Conservation (phyloP, 306 rosid species). For the Geum urbanum region DNA sequence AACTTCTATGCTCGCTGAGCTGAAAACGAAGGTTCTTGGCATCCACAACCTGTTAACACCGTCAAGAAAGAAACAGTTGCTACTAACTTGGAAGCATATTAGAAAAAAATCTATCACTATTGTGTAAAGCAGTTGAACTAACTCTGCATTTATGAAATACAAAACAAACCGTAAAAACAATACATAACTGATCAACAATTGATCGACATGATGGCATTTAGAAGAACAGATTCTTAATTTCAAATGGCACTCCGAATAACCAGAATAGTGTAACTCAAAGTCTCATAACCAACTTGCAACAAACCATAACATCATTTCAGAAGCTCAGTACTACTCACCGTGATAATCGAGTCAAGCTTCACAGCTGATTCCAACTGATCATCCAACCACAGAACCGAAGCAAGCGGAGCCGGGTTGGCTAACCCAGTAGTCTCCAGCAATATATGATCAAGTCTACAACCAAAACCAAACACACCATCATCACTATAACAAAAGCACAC, state of each 20-base stretch:
- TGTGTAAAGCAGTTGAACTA: background rate
- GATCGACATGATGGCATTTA: background rate
- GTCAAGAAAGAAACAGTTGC: background rate
- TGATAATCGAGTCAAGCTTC: constrained; percentile 85
- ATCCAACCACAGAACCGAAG: constrained; percentile 94
- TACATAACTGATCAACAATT: background rate
- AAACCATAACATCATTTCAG: background rate
- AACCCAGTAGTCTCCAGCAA: constrained; percentile 94
- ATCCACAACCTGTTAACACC: constrained; percentile 60
- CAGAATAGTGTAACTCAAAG: background rate
- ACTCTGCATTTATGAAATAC: constrained; percentile 3
- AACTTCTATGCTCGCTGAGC: constrained; percentile 52
- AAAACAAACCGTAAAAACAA: constrained; percentile 3
- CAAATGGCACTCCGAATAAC: background rate
- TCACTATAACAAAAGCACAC: background rate
- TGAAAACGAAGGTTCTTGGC: constrained; percentile 83
- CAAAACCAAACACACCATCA: background rate
- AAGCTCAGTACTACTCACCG: constrained; percentile 43
- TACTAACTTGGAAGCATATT: background rate
- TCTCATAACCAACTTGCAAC: background rate
- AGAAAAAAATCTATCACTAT: background rate
- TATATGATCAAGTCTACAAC: constrained; percentile 77
- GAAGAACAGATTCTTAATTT: background rate
- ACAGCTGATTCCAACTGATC: constrained; percentile 84
- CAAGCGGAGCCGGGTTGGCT: constrained; percentile 98